Conservation (phyloP, 1,139 yeast genomes). For the Debaryomyces psychrophilus region DNA sequence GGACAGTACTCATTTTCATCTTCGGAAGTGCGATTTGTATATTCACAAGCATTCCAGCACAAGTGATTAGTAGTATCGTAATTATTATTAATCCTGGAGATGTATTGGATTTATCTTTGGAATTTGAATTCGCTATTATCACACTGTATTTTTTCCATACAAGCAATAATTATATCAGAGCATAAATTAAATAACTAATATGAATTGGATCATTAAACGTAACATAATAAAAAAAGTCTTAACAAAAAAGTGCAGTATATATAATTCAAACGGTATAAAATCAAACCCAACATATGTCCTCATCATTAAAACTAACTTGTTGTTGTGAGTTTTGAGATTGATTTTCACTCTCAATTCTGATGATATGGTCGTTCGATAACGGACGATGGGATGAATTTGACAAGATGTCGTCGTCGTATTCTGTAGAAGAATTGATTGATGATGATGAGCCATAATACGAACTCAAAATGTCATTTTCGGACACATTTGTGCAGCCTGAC, state of each 20-base stretch:
- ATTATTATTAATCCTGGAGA: no score
- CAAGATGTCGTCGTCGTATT: slow-evolving; percentile 25
- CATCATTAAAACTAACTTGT: slow-evolving; percentile 19
- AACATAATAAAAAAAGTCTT: background rate
- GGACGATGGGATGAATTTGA: slow-evolving; percentile 25
- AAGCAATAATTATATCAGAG: background rate
- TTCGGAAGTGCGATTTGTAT: no score
- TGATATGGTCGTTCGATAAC: slow-evolving; percentile 27
- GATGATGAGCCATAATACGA: slow-evolving; percentile 20
- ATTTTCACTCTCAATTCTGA: slow-evolving; percentile 22
- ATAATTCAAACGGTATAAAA: background rate
- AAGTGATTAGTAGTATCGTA: no score
- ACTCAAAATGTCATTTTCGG: slow-evolving; percentile 30
- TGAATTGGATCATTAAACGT: background rate
- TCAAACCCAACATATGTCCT: slow-evolving; percentile 29
- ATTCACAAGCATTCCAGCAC: no score
- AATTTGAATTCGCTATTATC: background rate
- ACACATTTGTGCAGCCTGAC: slow-evolving; percentile 6
- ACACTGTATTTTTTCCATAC: background rate
- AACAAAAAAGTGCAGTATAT: background rate
- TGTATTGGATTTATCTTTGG: background rate
- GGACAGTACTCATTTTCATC: no score
- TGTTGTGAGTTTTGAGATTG: slow-evolving; percentile 2
- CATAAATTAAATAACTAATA: background rate
- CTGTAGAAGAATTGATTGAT: slow-evolving; percentile 18